Conservation (phyloP, 169 alveolate genomes). For the Eimeria acervulina region DNA sequence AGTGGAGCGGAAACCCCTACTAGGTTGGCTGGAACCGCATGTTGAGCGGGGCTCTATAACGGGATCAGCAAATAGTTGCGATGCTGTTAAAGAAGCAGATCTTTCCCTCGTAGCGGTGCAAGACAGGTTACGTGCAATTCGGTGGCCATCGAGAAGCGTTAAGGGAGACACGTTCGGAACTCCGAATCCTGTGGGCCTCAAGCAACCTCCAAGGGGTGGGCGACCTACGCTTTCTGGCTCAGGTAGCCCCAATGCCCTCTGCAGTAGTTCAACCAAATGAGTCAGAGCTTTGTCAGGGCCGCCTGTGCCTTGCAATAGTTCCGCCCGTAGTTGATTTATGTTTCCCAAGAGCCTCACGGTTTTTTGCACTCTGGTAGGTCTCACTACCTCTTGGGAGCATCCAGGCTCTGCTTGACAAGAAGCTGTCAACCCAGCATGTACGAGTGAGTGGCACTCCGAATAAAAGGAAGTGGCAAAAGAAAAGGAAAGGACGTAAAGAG, state of each 20-base stretch:
- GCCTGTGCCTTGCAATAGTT: not conserved
- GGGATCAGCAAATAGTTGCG: not conserved
- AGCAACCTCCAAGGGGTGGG: constrained; percentile 43
- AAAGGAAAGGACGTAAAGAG: constrained; percentile 17
- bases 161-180: not conserved
- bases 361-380: not conserved
- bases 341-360: constrained; percentile 2
- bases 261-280: not conserved
- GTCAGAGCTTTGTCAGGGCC: not conserved
- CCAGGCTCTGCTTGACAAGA: not conserved
- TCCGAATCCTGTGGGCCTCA: constrained; percentile 43
- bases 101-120: not conserved
- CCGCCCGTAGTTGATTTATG: constrained; percentile 27
- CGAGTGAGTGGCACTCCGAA: constrained; percentile 39
- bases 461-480: constrained; percentile 14
- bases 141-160: constrained; percentile 52
- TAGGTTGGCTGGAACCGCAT: not conserved
- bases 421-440: not conserved
- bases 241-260: not conserved
- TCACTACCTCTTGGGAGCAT: not conserved
- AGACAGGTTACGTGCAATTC: not conserved
- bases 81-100: not conserved
- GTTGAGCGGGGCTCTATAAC: not conserved
- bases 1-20: constrained; percentile 27
- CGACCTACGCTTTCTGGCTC: not conserved